Conservation (phyloP, 2,329 filamentous ascomycete genomes). For the Pseudogymnoascus sp. region DNA sequence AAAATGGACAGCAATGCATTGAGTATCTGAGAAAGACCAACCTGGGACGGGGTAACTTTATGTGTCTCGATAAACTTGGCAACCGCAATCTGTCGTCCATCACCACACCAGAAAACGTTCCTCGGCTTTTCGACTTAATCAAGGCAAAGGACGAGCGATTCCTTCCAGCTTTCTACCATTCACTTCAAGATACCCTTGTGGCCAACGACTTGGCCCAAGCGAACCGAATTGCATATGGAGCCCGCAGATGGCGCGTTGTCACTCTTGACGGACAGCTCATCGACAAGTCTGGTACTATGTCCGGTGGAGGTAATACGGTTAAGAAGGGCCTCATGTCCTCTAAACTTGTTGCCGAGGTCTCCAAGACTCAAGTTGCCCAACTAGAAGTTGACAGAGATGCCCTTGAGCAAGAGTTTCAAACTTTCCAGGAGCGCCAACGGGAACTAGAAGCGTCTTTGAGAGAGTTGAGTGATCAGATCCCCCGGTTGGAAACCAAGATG, state of each 20-base stretch:
- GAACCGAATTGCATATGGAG: conserved; percentile 92
- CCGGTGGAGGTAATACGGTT: conserved; percentile 84
- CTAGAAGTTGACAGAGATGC: conserved; percentile 81
- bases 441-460: conserved; percentile 69
- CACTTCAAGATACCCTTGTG: conserved; percentile 90
- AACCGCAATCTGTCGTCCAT: conserved; percentile 71
- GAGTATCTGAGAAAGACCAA: conserved; percentile 97
- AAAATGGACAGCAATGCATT: conserved; percentile 95
- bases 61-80: conserved; percentile 82
- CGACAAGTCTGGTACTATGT: conserved; percentile 98
- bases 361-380: conserved; percentile 80
- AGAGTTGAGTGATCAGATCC: conserved; percentile 69
- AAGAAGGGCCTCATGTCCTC: conserved; percentile 95
- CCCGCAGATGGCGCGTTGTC: conserved; percentile 89
- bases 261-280: conserved; percentile 93
- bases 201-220: conserved; percentile 90
- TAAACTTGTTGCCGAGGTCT: conserved; percentile 79
- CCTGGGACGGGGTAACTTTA: conserved; percentile 92
- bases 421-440: conserved; percentile 77
- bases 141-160: conserved; percentile 83
- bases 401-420: conserved; percentile 73
- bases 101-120: conserved; percentile 84
- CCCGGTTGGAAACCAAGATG: conserved; percentile 78
- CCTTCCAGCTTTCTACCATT: conserved; percentile 86
- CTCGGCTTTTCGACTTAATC: conserved; percentile 86